A percentile compares a stretch with the other conserved stretches of the same genome.
These are phyloP conservation scores for Kazachstania africana DNA, from an alignment of 805 yeast genomes.

Conservation along the genomic window DNA sequence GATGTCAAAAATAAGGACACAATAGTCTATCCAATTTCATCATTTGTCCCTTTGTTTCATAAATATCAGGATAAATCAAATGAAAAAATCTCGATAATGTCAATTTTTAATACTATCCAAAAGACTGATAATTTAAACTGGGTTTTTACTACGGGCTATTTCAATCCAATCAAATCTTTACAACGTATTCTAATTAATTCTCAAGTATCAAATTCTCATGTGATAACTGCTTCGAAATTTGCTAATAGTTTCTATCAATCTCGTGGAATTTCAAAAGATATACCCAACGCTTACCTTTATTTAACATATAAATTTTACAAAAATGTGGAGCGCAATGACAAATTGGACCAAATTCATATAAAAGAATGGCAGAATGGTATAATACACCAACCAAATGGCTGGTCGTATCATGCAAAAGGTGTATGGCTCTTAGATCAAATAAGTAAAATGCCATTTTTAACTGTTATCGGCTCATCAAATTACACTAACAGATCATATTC, in stretches of 20 bases:
- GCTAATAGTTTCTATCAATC: slow-evolving; percentile 91
- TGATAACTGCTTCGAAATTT: slow-evolving; percentile 84
- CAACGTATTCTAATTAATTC: slow-evolving; percentile 46
- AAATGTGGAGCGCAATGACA: slow-evolving; percentile 33
- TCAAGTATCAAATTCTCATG: slow-evolving; percentile 33
- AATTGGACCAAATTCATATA: slow-evolving; percentile 38
- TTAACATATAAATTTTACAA: slow-evolving; percentile 59
- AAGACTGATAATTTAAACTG: slow-evolving; percentile 49
- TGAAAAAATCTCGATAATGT: slow-evolving; percentile 33
- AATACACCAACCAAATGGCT: slow-evolving; percentile 71
- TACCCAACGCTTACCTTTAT: slow-evolving; percentile 80
- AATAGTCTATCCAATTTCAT: slow-evolving; percentile 80
- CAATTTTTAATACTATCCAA: slow-evolving; percentile 43
- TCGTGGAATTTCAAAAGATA: slow-evolving; percentile 62
- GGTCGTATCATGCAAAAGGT: slow-evolving; percentile 98
- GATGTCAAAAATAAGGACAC: slow-evolving; percentile 34
- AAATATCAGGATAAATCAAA: slow-evolving; percentile 39
- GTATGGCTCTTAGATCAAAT: slow-evolving; percentile 61
- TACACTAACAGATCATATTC: slow-evolving; percentile 84
- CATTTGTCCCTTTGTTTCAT: slow-evolving; percentile 69
- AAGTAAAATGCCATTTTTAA: slow-evolving; percentile 43
- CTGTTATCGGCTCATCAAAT: slow-evolving; percentile 86
- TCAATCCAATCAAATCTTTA: slow-evolving; percentile 76
- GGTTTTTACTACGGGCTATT: slow-evolving; percentile 94
- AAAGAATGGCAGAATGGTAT: slow-evolving; percentile 83